phyloP scores from a whole-genome alignment of 1,284 basidiomycete genomes.

The Pascua sp. region DNA sequence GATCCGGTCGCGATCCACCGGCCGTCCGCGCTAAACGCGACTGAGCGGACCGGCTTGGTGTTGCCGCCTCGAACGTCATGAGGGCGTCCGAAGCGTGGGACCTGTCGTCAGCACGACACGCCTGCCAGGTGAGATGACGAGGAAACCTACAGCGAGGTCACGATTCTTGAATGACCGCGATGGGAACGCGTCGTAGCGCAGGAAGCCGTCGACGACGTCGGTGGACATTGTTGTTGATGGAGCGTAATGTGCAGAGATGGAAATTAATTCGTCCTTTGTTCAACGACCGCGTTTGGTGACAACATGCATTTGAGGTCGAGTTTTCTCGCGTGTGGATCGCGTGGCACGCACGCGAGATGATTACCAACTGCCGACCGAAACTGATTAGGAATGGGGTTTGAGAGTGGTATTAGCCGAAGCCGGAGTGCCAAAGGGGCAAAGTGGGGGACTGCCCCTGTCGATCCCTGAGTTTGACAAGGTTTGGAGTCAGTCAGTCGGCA shows the following conservation, averaged over 20 bases:
- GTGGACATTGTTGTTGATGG: background rate
- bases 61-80: conserved; percentile 28
- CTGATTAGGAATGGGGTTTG: too few relatives aligned
- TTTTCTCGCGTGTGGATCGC: too few relatives aligned
- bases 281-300: background rate
- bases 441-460: too few relatives aligned
- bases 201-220: conserved; percentile 14
- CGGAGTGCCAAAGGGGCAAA: too few relatives aligned
- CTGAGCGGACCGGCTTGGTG: conserved; percentile 21
- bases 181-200: conserved; percentile 23
- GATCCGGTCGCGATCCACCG: conserved; percentile 25
- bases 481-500: too few relatives aligned
- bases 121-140: background rate
- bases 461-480: too few relatives aligned
- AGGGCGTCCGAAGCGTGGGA: conserved; percentile 19
- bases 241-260: background rate
- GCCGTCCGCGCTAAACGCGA: conserved; percentile 33
- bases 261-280: conserved; percentile 1
- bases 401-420: too few relatives aligned
- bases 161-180: conserved; percentile 19
- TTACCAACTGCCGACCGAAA: too few relatives aligned
- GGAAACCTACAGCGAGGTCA: conserved; percentile 22
- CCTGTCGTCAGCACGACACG: conserved; percentile 8
- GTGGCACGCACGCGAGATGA: too few relatives aligned
- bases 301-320: too few relatives aligned